A percentile compares a stretch with the other conserved stretches of the same genome.
Conservation (phyloP, 148 eudicot species). For the Bassia scoparia region DNA sequence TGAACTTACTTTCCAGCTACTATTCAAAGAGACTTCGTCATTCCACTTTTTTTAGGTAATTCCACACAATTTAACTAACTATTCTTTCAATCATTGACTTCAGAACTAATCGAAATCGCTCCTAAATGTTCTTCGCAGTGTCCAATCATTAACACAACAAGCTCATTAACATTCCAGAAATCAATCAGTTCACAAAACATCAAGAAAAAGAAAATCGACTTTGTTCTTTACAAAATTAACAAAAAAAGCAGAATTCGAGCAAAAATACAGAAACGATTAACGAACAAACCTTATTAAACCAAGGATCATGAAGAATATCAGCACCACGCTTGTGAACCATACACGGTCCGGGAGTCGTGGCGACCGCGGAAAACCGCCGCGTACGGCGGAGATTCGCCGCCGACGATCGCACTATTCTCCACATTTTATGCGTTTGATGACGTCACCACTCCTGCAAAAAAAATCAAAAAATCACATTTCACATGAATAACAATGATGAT, state of each 20-base stretch:
- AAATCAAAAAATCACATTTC: background rate
- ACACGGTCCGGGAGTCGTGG: constrained; percentile 81
- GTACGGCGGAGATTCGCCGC: constrained; percentile 53
- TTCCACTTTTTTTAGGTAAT: background rate
- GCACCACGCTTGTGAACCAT: constrained; percentile 91
- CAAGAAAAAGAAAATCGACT: background rate
- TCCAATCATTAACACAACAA: background rate
- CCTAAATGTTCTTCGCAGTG: background rate
- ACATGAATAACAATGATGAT: background rate
- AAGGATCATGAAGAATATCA: constrained; percentile 98
- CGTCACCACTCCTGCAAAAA: background rate
- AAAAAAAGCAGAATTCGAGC: background rate
- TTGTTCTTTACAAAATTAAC: too few relatives aligned
- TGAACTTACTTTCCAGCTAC: background rate
- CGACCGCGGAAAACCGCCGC: constrained; percentile 55
- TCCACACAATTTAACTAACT: background rate
- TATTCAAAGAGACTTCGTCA: background rate
- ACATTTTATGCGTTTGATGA: constrained; percentile 30
- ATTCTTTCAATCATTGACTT: background rate
- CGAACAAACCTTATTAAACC: constrained; percentile 83
- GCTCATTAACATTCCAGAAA: background rate
- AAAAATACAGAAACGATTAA: background rate
- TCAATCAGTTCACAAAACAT: background rate
- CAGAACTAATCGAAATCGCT: background rate
- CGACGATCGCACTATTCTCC: constrained; percentile 64